Base-by-base conservation (phyloP, 1,284 basidiomycete genomes). In the Erythrobasidium hasegawianum region DNA sequence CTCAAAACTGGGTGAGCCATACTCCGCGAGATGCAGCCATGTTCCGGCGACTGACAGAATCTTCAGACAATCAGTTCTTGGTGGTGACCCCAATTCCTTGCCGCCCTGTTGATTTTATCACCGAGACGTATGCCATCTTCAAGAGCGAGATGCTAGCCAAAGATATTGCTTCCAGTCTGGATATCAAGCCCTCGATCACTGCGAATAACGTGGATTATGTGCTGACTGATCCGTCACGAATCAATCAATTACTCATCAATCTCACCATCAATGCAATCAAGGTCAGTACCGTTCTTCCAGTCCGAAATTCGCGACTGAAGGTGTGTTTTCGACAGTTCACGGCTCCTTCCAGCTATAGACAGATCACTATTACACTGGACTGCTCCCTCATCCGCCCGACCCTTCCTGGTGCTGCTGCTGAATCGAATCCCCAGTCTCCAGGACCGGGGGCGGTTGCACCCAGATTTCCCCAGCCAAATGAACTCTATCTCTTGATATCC, bases 241-340 rank as follows among this genome's bases (percentile, higher is more conserved):
- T 69, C 20, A 60, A 66, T n/a, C 71, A 72, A 43, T 49, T 71
- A 10, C 64, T 72, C 5, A 72, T 74, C 39, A 72, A 72, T 39
- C 57, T 74, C 22, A 33, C 72, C 1, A 70, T 68, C 5, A 74
- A 74, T 56, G 71, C 71, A 9, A 73, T 73, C 56, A 72, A 74
- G 62, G 64, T 67, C 10, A 22, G 64, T 27, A 11, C 33, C 11
- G 13, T n/a, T 39, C 41, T n/a, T 52, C 7, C 55, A 40, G 14
- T n/a, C n/a, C n/a, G n/a, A n/a, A n/a, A n/a, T n/a, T n/a, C n/a
- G n/a, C n/a, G n/a, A n/a, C n/a, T n/a, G n/a, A n/a, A n/a, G n/a
- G n/a, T n/a, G n/a, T n/a, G n/a, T n/a, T n/a, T n/a, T n/a, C n/a
- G n/a, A 20, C 27, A 66, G 59, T 73, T 73, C 59, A 73, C 72